Percentiles rank a stretch among this genome's conserved stretches.
phyloP scores from a whole-genome alignment of 2,329 filamentous ascomycete species.

The Cladorrhinum sp. region DNA sequence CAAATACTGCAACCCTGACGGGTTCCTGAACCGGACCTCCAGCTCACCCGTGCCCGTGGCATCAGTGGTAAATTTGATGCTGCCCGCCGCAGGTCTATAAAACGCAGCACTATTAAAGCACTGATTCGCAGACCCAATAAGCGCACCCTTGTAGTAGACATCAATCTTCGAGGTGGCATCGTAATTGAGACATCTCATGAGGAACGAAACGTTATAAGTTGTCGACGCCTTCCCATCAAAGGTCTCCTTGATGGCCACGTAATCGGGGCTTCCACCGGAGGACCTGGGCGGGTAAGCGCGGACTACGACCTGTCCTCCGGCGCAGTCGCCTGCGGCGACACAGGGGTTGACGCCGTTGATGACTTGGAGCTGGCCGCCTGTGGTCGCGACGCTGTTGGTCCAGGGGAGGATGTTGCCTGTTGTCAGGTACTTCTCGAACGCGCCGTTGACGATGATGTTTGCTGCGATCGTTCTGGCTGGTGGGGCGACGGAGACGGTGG shows the following conservation, averaged over 20 bases:
- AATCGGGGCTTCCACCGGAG: not conserved
- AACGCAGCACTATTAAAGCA: constrained; percentile 7
- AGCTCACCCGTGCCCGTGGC: constrained; percentile 17
- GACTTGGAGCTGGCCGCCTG: constrained; percentile 15
- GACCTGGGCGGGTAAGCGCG: constrained; percentile 20
- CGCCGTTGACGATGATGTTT: constrained; percentile 18
- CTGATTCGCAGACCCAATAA: not conserved
- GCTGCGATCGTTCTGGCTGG: constrained; percentile 14
- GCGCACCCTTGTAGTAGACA: constrained; percentile 13
- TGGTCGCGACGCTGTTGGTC: constrained; percentile 7
- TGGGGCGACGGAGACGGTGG: constrained; percentile 11
- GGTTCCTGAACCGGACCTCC: constrained; percentile 19
- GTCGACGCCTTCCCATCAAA: constrained; percentile 19
- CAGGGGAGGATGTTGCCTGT: constrained; percentile 21
- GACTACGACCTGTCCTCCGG: constrained; percentile 18
- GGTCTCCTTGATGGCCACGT: constrained; percentile 10
- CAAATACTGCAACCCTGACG: constrained; percentile 2
- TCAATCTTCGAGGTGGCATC: constrained; percentile 13
- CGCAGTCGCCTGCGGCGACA: constrained; percentile 6
- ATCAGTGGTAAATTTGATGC: constrained; percentile 21
- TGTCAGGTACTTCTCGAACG: constrained; percentile 17
- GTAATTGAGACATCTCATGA: constrained; percentile 25
- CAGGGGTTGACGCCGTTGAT: constrained; percentile 11
- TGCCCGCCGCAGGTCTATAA: too few relatives aligned
- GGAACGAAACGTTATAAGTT: constrained; percentile 19